phyloP scores from a whole-genome alignment of 1,139 yeast species.

The Debaryomyces sp. region DNA sequence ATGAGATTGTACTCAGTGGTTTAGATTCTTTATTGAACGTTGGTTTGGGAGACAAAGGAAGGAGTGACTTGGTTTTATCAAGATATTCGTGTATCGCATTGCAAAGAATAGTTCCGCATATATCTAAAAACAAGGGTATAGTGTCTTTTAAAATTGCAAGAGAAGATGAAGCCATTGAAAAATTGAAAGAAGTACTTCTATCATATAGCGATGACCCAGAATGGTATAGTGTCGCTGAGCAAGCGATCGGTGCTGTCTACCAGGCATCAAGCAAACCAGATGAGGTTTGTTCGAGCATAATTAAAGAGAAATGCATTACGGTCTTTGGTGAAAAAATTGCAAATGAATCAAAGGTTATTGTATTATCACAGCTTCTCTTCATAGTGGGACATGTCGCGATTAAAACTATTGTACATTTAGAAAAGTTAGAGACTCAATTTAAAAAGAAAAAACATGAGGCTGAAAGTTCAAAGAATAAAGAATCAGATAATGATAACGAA shows the following conservation, averaged over 20 bases:
- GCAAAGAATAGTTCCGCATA: conserved; percentile 64
- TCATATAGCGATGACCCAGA: conserved; percentile 64
- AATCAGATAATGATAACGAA: conserved; percentile 24
- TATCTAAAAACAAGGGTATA: conserved; percentile 33
- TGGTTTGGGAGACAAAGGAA: conserved; percentile 70
- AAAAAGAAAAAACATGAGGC: conserved; percentile 78
- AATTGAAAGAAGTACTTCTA: conserved; percentile 50
- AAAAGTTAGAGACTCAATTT: conserved; percentile 80
- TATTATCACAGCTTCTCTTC: conserved; percentile 78
- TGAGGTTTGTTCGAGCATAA: conserved; percentile 60
- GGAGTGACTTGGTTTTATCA: conserved; percentile 66
- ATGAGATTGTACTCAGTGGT: conserved; percentile 68
- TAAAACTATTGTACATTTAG: conserved; percentile 81
- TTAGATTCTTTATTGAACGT: conserved; percentile 65
- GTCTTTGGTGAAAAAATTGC: conserved; percentile 40
- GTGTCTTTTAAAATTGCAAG: conserved; percentile 45
- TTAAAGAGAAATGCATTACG: conserved; percentile 54
- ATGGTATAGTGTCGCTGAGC: conserved; percentile 94
- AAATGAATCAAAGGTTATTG: conserved; percentile 39
- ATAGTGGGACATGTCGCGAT: conserved; percentile 91
- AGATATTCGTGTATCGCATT: conserved; percentile 83
- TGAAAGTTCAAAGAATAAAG: conserved; percentile 31
- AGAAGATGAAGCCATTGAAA: conserved; percentile 63
- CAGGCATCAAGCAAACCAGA: conserved; percentile 73
- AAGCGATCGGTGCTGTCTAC: conserved; percentile 82